Evolutionary conservation across 805 yeast genomes (phyloP).

Genomic region (Starmerella bombi): DNA sequence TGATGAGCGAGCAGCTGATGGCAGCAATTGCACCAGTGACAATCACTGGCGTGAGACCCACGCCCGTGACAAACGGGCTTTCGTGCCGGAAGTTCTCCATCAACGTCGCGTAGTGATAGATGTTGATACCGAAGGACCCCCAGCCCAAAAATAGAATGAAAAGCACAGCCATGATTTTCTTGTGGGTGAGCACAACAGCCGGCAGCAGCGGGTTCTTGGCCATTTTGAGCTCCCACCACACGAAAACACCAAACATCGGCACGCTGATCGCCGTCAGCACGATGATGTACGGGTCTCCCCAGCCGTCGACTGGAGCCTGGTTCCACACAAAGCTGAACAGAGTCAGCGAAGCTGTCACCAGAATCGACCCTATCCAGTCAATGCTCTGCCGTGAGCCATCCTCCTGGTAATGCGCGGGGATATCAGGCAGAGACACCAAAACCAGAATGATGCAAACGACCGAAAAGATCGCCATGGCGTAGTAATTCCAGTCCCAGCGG

Average conservation of each 20-base stretch:
- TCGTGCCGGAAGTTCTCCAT: constrained; percentile 39
- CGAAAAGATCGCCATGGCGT: constrained; percentile 31
- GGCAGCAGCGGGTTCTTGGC: constrained; percentile 45
- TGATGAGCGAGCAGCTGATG: constrained; percentile 36
- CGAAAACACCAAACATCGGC: constrained; percentile 34
- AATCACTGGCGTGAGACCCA: constrained; percentile 35
- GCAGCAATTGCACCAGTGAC: constrained; percentile 48
- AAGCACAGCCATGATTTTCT: constrained; percentile 35
- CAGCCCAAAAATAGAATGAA: constrained; percentile 48
- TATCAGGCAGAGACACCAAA: constrained; percentile 8
- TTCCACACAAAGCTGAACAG: constrained; percentile 59
- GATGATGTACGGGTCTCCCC: constrained; percentile 47
- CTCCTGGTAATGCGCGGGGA: neutral
- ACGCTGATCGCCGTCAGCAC: constrained; percentile 40
- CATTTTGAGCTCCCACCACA: constrained; percentile 36
- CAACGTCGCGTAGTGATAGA: constrained; percentile 48
- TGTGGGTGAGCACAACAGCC: constrained; percentile 34
- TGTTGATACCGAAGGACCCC: constrained; percentile 67
- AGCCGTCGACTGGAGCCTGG: constrained; percentile 62
- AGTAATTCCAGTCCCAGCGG: constrained; percentile 29
- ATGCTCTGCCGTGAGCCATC: constrained; percentile 26
- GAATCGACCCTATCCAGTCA: constrained; percentile 43
- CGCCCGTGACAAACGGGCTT: constrained; percentile 36
- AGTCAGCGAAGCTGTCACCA: constrained; percentile 49
- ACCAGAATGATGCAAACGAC: constrained; percentile 8